Evolutionary conservation across 2,329 filamentous ascomycete genomes (phyloP), one percentile per base, ranked within the genome.

Genomic region (Fusarium pseudonygamai): DNA sequence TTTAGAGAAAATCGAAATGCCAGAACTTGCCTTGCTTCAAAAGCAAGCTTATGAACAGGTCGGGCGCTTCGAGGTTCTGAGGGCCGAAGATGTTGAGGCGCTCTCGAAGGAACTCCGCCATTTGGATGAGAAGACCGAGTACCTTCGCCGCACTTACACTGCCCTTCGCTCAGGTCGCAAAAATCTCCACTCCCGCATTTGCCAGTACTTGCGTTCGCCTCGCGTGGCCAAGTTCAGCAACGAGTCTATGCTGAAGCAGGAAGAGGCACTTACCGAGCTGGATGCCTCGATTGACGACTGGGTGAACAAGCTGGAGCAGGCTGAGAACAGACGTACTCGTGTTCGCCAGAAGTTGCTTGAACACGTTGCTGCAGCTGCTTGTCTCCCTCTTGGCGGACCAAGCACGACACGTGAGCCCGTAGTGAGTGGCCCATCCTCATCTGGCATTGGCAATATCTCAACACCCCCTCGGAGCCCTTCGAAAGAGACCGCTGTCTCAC

Each of bases 261-360:
- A 95, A 80, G 93, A 95, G 81, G 92, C 92, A 4, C 85, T 96
- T 16, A 89, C 91, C 3, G 93, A 95, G 80, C 87, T 96, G 12
- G 93, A 96, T 78, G 84, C 87, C 22, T 93, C 91, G 6, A 95
- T 96, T 71, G 93, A 95, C 77, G 92, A 94, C 79, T 95, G 93
- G 91, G 90, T 93, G 55, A 86, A 84, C 75, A 95, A 95, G 83
- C 87, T 95, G n/a, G 93, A 95, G 78, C 88, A 92, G 71, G 92
- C 93, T 15, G 93, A 96, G 81, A 94, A 95, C 79, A 87, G 93
- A 77, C 90, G 93, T 45, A 91, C 90, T 22, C 87, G 92, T 12
- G 90, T 96, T 49, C 89, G 93, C 42, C 93, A 95, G 79, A 96
- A 95, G 85, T 85, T 96, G 18, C 87, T 96, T 7, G 93, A 96